Conservation (phyloP, 192 early-diverging fungal species). For the Entomortierella lignicola region DNA sequence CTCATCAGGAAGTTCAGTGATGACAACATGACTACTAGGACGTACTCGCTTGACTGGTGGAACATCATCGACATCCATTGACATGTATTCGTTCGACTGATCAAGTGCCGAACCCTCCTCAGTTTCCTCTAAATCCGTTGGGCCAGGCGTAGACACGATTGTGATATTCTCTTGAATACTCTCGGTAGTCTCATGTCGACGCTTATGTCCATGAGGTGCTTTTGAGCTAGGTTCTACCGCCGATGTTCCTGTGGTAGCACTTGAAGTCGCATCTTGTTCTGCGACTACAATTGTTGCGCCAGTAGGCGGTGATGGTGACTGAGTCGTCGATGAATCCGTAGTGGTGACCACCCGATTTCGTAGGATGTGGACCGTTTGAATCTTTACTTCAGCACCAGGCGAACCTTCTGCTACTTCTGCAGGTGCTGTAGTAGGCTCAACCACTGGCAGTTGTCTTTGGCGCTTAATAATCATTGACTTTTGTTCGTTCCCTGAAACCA, state of each 20-base stretch:
- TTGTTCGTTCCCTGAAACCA: slow-evolving; percentile 17
- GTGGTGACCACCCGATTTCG: slow-evolving; percentile 12
- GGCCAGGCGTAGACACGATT: slow-evolving; percentile 44
- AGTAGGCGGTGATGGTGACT: slow-evolving; percentile 1
- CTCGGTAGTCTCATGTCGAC: slow-evolving; percentile 43
- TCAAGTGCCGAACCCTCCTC: slow-evolving; percentile 27
- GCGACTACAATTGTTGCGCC: slow-evolving; percentile 6
- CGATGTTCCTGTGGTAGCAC: not conserved
- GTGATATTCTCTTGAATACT: slow-evolving; percentile 43
- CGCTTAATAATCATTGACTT: slow-evolving; percentile 50
- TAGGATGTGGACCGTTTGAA: slow-evolving; percentile 18
- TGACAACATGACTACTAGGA: slow-evolving; percentile 32
- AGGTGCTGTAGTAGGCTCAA: not conserved
- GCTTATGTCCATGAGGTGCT: slow-evolving; percentile 44
- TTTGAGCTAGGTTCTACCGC: not conserved
- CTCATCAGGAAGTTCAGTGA: slow-evolving; percentile 42
- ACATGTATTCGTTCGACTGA: slow-evolving; percentile 5
- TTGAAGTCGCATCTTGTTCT: not conserved
- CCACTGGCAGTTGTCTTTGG: slow-evolving; percentile 35
- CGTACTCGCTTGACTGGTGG: slow-evolving; percentile 42
- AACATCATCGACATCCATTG: slow-evolving; percentile 49
- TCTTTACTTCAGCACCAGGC: not conserved
- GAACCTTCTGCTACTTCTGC: slow-evolving; percentile 17
- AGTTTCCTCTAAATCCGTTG: slow-evolving; percentile 33
- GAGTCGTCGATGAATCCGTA: slow-evolving; percentile 14